Base-by-base conservation (phyloP, 176 grass and related monocot genomes). In the Oryza coarctata region DNA sequence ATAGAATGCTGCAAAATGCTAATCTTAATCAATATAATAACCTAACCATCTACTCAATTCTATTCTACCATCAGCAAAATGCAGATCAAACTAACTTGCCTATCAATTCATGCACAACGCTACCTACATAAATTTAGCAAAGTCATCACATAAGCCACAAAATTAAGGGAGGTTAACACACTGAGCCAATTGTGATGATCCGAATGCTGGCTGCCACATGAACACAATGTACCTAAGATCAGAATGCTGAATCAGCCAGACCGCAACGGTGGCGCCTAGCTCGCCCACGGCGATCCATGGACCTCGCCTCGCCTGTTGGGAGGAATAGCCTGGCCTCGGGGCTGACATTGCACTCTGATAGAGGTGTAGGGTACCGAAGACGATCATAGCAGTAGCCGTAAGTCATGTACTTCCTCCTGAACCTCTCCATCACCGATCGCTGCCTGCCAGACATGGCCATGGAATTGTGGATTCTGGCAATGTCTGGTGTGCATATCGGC, bases 361-460 rank as follows among this genome's bases (percentile, higher is more conserved):
- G 77, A 13, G 68, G 84, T 3, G 28, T 27, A 47, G 84, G 27
- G 23, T 86, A 86, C 13, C 84, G 43, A 12, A 68, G 69, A 1
- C 84, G 76, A 27, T 86, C 84, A 23, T 80, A 65, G 40, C 84
- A 86, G 41, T 86, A 80, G 3, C 76, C 78, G 1, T 86, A 86
- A 7, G 76, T 74, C 84, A 86, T 75, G 31, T 80, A 29, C 38
- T 80, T 74, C 9, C 3, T 29, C 28, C 84, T 61, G 47, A 74
- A 80, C 62, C 23, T 52, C 40, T 28, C 31, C 84, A 86, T 86
- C 28, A 61, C 43, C 13, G 68, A 36, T 31, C n/a, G 57, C 32
- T 80, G 84, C 44, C 50, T 71, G 3, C 38, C 26, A 9, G 84
- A 80, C 68, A 86, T 80, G 12, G 70, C 30, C 34, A 12, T 44